phyloP scores from a whole-genome alignment of 2,329 filamentous ascomycete species.

The Colletotrichum sp. region DNA sequence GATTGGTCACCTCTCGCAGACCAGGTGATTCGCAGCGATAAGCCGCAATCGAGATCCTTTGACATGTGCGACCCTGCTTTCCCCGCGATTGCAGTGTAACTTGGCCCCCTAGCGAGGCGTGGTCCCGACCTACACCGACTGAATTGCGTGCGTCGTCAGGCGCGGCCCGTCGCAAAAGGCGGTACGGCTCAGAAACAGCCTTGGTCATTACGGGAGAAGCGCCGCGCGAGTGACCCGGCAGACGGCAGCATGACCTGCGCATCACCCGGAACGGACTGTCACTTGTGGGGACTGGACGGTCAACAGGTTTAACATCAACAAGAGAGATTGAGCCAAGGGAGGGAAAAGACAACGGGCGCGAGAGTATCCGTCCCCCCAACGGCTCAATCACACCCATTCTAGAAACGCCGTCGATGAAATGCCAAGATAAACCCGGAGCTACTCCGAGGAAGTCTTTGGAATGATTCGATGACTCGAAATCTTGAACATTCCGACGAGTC shows the following conservation, averaged over 20 bases:
- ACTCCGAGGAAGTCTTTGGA: background rate
- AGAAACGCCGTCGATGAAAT: slow-evolving; percentile 2
- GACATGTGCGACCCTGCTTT: background rate
- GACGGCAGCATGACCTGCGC: background rate
- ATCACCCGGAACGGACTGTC: background rate
- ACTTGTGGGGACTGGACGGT: background rate
- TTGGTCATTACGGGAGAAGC: background rate
- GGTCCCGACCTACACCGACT: background rate
- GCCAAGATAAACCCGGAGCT: background rate
- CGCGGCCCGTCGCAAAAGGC: slow-evolving; percentile 1
- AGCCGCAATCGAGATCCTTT: slow-evolving; percentile 14
- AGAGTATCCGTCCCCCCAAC: background rate
- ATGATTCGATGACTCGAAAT: background rate
- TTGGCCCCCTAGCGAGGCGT: background rate
- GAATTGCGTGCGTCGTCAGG: background rate
- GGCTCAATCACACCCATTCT: slow-evolving; percentile 4
- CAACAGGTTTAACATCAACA: background rate
- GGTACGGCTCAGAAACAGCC: background rate
- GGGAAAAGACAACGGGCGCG: background rate
- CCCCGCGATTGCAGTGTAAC: background rate
- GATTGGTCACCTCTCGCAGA: background rate
- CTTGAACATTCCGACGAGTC: background rate
- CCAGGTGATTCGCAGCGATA: slow-evolving; percentile 6
- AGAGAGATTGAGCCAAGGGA: background rate
- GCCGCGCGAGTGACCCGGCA: background rate